Base-by-base conservation (phyloP, 768 basidiomycete genomes). In the Suillus discolor region DNA sequence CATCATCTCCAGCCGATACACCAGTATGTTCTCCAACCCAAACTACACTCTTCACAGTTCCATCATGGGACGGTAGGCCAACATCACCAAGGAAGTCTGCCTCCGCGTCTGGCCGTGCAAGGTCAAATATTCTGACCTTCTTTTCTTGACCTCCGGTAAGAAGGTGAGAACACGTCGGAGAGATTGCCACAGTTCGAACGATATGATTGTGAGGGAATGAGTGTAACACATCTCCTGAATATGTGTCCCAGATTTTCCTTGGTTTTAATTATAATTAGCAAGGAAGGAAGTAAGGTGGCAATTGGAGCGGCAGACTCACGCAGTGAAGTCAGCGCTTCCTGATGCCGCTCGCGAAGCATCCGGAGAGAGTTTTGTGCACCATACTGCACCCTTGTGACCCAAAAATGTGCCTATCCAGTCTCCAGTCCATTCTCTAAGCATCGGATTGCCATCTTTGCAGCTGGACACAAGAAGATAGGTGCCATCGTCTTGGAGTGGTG, bases 171-270 rank as follows among this genome's bases (percentile, higher is more conserved):
- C 85, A 78, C 59, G 80, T 79, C 7, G 92, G 89, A 36, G 94
- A 93, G 70, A 97, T 79, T 25, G 96, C 96, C 62, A 98, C 94
- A 57, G 90, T 95, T 70, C 96, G 92, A 72, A 99, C 97, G 74
- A 99, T 99, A 80, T 99, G 97, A 73, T 96, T 92, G 78, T 99
- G 97, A 15, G 95, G 91, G 75, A 99, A 97, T n/a, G 97, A 97
- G 71, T 97, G 93, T 45, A 99, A 82, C 38, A 84, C 78, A n/a
- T 87, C 82, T 65, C 97, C 97, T 28, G 90, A 88, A 76, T 91
- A 96, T 6, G 96, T 93, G 79, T 98, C 94, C 96, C 96, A 98
- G 70, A 98, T 86, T 83, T 97, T 98, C 65, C 94, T 97, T 77
- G 69, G 51, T 36, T 28, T 39, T 25, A 54, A 62, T 62, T 60